Conservation (phyloP, 2,329 filamentous ascomycete genomes). For the Nemania serpens region DNA sequence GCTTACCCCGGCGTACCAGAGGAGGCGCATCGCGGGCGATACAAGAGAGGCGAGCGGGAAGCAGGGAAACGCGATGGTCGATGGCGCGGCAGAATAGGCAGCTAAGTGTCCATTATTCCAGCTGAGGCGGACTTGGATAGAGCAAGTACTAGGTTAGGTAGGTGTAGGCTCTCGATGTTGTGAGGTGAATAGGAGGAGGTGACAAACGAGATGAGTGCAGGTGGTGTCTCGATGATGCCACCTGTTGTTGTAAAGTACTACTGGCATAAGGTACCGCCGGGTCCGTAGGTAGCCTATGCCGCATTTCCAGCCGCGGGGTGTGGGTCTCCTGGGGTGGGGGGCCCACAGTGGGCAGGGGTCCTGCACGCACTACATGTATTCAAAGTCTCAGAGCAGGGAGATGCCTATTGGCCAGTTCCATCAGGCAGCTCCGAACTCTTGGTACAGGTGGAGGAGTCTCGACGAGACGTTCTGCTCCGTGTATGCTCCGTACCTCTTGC, state of each 20-base stretch:
- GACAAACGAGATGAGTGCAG: not conserved
- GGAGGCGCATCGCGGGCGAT: constrained; percentile 59
- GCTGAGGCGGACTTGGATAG: constrained; percentile 17
- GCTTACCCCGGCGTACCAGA: constrained; percentile 65
- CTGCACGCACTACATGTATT: too few species aligned
- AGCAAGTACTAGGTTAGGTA: constrained; percentile 15
- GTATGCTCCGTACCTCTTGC: too few species aligned
- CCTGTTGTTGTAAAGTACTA: constrained; percentile 15
- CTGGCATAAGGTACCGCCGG: too few species aligned
- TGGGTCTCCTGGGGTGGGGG: too few species aligned
- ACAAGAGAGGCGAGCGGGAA: constrained; percentile 17
- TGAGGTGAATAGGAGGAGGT: not conserved
- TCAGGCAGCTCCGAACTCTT: too few species aligned
- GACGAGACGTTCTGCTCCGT: too few species aligned
- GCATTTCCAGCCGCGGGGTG: too few species aligned
- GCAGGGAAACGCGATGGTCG: constrained; percentile 16
- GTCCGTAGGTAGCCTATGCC: too few species aligned
- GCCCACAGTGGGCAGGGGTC: too few species aligned
- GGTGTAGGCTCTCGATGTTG: not conserved
- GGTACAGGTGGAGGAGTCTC: too few species aligned
- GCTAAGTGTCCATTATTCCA: constrained; percentile 46
- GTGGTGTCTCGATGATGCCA: constrained; percentile 24
- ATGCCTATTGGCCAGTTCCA: too few species aligned
- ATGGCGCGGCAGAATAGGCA: constrained; percentile 30
- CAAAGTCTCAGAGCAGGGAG: too few species aligned